Evolutionary conservation across 164 flowering plant genomes (phyloP).

Genomic region (Litsea cubeba): DNA sequence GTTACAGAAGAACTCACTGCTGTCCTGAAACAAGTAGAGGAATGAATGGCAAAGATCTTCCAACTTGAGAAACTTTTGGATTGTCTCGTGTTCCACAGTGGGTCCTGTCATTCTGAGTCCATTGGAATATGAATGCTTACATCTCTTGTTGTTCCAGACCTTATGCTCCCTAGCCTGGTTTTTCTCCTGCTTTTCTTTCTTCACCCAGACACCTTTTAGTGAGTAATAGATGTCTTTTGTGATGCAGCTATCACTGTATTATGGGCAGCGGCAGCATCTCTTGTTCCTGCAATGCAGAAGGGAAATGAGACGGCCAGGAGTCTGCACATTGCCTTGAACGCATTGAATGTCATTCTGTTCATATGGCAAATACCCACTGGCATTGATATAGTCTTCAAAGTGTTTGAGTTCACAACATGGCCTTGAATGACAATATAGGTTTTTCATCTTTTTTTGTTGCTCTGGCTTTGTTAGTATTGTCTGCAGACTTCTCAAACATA

Average conservation of each 20-base stretch:
- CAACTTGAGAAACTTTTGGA: too few relatives aligned
- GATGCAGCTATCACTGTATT: slow-evolving; percentile 75
- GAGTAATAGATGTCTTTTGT: neutral
- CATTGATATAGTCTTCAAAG: slow-evolving; percentile 73
- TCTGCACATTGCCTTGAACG: slow-evolving; percentile 84
- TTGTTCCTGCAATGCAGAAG: slow-evolving; percentile 92
- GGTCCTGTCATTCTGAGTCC: too few relatives aligned
- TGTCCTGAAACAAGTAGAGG: too few relatives aligned
- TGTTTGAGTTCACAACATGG: slow-evolving; percentile 84
- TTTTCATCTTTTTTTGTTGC: neutral
- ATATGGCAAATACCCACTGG: slow-evolving; percentile 92
- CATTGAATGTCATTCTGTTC: slow-evolving; percentile 67
- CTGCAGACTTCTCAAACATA: neutral
- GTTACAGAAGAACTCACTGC: too few relatives aligned
- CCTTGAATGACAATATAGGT: slow-evolving; percentile 34
- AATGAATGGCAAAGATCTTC: too few relatives aligned
- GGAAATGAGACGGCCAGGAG: slow-evolving; percentile 89
- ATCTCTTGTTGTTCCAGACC: too few relatives aligned
- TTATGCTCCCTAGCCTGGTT: too few relatives aligned
- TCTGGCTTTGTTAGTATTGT: neutral
- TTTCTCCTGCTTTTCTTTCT: neutral
- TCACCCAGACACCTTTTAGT: neutral
- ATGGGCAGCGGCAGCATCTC: slow-evolving; percentile 97
- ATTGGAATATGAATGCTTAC: too few relatives aligned
- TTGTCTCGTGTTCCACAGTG: too few relatives aligned